Conservation (phyloP, 2,329 filamentous ascomycete species). For the Gaeumannomyces sp. region DNA sequence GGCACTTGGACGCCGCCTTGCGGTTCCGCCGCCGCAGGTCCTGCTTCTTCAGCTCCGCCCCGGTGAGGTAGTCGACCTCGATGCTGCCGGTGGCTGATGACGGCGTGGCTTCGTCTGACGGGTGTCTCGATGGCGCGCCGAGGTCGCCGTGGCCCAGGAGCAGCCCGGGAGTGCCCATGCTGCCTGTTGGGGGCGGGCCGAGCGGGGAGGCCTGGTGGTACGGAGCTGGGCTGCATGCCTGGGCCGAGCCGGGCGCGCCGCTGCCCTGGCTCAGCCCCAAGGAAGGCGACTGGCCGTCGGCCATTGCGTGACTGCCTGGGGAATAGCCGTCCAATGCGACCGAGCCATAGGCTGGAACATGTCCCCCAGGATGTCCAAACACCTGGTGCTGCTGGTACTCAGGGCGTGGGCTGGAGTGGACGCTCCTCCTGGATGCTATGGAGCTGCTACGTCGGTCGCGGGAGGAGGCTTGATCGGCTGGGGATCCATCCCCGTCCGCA, state of each 20-base stretch:
- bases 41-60: not conserved
- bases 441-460: not conserved
- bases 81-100: not conserved
- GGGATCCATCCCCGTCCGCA: no score
- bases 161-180: no score
- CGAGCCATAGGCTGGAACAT: not conserved
- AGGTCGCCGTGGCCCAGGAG: no score
- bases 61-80: constrained; percentile 11
- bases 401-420: not conserved
- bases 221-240: no score
- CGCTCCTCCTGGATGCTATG: not conserved
- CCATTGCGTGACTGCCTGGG: no score
- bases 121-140: no score
- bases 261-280: no score
- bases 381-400: not conserved
- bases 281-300: not conserved
- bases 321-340: not conserved
- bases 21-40: constrained; percentile 12
- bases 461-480: not conserved
- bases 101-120: not conserved
- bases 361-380: not conserved
- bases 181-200: no score
- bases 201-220: not conserved
- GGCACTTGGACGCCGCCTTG: constrained; percentile 12
- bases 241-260: not conserved